Conservation (phyloP, 140 eudicot genomes). For the Bidens hawaiensis region DNA sequence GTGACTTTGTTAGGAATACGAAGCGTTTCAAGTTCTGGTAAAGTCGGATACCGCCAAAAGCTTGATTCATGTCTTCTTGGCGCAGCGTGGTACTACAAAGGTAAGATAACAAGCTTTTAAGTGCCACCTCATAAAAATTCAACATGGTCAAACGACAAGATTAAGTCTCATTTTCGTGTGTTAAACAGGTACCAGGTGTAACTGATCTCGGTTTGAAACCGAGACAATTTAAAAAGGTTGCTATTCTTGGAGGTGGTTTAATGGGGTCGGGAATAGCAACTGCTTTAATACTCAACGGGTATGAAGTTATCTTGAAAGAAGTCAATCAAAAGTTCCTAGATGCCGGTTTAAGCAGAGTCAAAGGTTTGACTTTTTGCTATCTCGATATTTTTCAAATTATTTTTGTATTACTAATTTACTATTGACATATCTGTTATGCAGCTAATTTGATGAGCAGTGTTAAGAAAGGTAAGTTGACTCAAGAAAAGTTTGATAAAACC, state of each 20-base stretch:
- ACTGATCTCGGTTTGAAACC: slow-evolving; percentile 79
- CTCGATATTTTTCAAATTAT: not conserved
- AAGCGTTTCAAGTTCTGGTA: slow-evolving; percentile 62
- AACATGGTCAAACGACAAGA: not conserved
- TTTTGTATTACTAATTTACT: too few species aligned
- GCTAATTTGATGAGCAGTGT: slow-evolving; percentile 91
- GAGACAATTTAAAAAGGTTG: slow-evolving; percentile 75
- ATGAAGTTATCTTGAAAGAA: slow-evolving; percentile 83
- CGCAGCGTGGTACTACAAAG: slow-evolving; percentile 96
- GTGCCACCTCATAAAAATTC: not conserved
- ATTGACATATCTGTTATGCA: slow-evolving; percentile 22
- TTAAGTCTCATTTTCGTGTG: not conserved
- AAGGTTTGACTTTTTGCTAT: slow-evolving; percentile 42
- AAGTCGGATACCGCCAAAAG: slow-evolving; percentile 80
- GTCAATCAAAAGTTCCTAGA: slow-evolving; percentile 83
- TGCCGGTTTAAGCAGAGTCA: slow-evolving; percentile 83
- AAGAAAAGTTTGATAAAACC: slow-evolving; percentile 74
- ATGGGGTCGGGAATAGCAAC: slow-evolving; percentile 99
- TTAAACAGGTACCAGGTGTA: slow-evolving; percentile 78
- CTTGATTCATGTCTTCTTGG: slow-evolving; percentile 88
- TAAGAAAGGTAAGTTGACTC: slow-evolving; percentile 80
- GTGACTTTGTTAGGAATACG: slow-evolving; percentile 55
- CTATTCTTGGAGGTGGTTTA: slow-evolving; percentile 97
- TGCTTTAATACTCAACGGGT: slow-evolving; percentile 65
- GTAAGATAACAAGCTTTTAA: slow-evolving; percentile 30